Conservation (phyloP, 345 rosid species). For the Gossypium mustelinum region DNA sequence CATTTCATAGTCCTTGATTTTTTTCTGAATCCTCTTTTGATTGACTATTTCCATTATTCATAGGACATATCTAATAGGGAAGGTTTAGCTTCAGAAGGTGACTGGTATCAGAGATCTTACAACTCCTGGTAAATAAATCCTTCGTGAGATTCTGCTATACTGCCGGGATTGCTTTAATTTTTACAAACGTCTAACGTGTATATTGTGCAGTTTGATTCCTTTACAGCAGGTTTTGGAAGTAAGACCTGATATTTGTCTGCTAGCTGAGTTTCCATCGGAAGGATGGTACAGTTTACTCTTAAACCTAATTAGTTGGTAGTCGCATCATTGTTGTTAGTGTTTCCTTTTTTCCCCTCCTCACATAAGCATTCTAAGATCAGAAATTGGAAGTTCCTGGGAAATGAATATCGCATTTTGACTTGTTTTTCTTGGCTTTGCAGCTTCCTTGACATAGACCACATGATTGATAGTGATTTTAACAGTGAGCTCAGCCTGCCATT, state of each 20-base stretch:
- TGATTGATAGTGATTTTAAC: conserved; percentile 49
- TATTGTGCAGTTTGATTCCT: conserved; percentile 54
- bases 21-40: conserved; percentile 13
- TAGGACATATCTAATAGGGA: conserved; percentile 81
- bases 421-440: conserved; percentile 40
- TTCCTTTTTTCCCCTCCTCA: neutral
- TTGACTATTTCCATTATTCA: conserved; percentile 8
- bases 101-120: conserved; percentile 52
- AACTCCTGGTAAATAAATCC: conserved; percentile 40
- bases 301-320: neutral
- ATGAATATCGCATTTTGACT: conserved; percentile 12
- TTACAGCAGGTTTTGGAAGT: conserved; percentile 60
- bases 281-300: conserved; percentile 45
- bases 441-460: conserved; percentile 50
- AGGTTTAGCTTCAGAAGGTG: conserved; percentile 57
- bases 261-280: conserved; percentile 69
- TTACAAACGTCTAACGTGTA: neutral
- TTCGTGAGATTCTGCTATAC: neutral
- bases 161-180: conserved; percentile 7
- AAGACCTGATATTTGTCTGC: conserved; percentile 63
- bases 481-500: conserved; percentile 46
- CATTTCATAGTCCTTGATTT: neutral
- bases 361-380: neutral
- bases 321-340: neutral
- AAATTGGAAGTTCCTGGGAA: conserved; percentile 1